These are phyloP conservation scores for Penicillium janthinellum DNA, from an alignment of 2,329 filamentous ascomycete species.

Conservation along the genomic window DNA sequence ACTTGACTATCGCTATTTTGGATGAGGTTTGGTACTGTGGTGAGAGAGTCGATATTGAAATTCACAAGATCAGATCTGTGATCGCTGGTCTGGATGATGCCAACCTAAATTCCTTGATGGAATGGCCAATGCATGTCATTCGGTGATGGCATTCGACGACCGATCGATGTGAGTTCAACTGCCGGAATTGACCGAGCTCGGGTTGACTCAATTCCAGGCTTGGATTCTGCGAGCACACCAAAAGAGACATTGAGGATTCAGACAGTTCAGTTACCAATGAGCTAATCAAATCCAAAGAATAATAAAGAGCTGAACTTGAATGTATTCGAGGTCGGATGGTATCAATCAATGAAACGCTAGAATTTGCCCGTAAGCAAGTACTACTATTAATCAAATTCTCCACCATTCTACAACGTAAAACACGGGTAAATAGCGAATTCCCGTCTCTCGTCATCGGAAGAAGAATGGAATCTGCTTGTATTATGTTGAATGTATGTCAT, in stretches of 20 bases:
- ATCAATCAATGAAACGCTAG: not conserved
- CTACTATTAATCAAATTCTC: no score
- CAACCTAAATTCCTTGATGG: constrained; percentile 1
- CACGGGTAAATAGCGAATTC: no score
- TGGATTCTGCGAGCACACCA: not conserved
- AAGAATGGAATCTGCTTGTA: not conserved
- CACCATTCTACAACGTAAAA: no score
- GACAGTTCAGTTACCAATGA: not conserved
- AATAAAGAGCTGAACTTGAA: no score
- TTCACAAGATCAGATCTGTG: constrained; percentile 9
- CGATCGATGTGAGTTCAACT: not conserved
- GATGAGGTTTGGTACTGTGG: constrained; percentile 15
- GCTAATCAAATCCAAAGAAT: not conserved
- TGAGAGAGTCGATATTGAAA: constrained; percentile 6
- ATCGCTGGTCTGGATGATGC: not conserved
- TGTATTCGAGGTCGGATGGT: not conserved
- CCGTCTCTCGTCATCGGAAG: no score
- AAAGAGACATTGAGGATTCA: not conserved
- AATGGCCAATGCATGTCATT: constrained; percentile 13
- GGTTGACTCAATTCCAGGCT: not conserved
- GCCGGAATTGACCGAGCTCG: not conserved
- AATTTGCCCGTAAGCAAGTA: no score
- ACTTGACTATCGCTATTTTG: constrained; percentile 11
- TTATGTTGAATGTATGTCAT: constrained; percentile 7
- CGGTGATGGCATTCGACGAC: not conserved